phyloP scores from a whole-genome alignment of 495 filamentous ascomycete species.

The Penicillium salamii region DNA sequence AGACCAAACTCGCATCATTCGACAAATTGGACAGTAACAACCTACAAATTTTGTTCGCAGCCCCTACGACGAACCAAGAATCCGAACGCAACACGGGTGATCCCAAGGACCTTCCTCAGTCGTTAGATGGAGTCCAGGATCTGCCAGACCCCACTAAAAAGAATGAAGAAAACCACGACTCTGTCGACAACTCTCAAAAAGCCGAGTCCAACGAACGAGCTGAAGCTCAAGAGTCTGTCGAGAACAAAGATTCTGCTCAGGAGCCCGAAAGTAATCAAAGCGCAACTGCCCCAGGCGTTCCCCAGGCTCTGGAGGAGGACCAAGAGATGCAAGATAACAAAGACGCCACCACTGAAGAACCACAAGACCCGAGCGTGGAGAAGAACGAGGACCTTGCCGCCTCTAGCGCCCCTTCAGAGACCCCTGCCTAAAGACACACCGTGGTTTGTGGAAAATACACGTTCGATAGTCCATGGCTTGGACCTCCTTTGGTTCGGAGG shows the following conservation, averaged over 20 bases:
- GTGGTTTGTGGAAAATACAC: conserved; percentile 8
- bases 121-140: conserved; percentile 19
- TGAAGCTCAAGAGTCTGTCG: not conserved
- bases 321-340: conserved; percentile 12
- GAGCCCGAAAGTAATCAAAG: conserved; percentile 12
- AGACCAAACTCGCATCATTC: conserved; percentile 68
- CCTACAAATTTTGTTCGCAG: conserved; percentile 50
- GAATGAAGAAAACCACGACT: not conserved
- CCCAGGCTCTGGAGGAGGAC: conserved; percentile 16
- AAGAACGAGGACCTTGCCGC: conserved; percentile 13
- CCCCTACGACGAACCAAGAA: conserved; percentile 25
- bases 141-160: conserved; percentile 9
- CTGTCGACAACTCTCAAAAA: not conserved
- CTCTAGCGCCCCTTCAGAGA: conserved; percentile 11
- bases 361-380: conserved; percentile 6
- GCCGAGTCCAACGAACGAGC: conserved; percentile 9
- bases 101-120: conserved; percentile 15
- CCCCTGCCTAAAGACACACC: conserved; percentile 12
- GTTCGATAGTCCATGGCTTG: conserved; percentile 13
- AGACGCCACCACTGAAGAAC: conserved; percentile 8
- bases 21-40: conserved; percentile 85
- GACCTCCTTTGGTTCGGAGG: conserved; percentile 19
- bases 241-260: not conserved
- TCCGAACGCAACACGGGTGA: not conserved
- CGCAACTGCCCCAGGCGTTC: not conserved